phyloP scores from a whole-genome alignment of 768 basidiomycete species.

The Auriscalpium vulgare region DNA sequence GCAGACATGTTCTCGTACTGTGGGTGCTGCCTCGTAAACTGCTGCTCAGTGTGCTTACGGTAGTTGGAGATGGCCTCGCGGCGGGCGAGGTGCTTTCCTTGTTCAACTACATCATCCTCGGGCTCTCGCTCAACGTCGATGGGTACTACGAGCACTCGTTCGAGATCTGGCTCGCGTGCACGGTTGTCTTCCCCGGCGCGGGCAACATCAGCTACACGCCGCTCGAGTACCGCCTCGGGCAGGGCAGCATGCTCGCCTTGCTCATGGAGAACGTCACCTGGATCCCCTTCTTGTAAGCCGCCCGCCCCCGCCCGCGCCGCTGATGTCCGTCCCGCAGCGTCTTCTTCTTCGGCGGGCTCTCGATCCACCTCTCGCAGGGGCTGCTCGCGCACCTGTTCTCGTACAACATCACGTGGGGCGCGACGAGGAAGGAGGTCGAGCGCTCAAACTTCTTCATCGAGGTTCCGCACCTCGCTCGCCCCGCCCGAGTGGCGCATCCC shows the following conservation, averaged over 20 bases:
- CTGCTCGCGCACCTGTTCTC: slow-evolving; percentile 50
- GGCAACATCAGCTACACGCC: slow-evolving; percentile 64
- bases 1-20: slow-evolving; percentile 39
- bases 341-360: slow-evolving; percentile 52
- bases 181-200: slow-evolving; percentile 59
- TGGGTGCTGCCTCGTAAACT: slow-evolving; percentile 11
- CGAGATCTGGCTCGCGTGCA: slow-evolving; percentile 69
- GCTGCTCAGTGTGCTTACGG: neutral
- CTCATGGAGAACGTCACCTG: slow-evolving; percentile 54
- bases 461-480: slow-evolving; percentile 55
- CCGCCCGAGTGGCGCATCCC: slow-evolving; percentile 60
- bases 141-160: slow-evolving; percentile 67
- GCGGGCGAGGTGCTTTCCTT: slow-evolving; percentile 53
- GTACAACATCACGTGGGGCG: slow-evolving; percentile 50
- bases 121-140: slow-evolving; percentile 51
- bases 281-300: slow-evolving; percentile 73
- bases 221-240: slow-evolving; percentile 61
- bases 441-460: slow-evolving; percentile 88
- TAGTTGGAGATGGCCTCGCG: slow-evolving; percentile 47
- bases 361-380: slow-evolving; percentile 44
- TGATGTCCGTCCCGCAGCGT: slow-evolving; percentile 23
- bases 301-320: slow-evolving; percentile 9
- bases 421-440: slow-evolving; percentile 77
- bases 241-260: slow-evolving; percentile 40
- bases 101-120: slow-evolving; percentile 65